phyloP scores from a whole-genome alignment of 352 stramenopile species.

The Phytophthora aleatoria region DNA sequence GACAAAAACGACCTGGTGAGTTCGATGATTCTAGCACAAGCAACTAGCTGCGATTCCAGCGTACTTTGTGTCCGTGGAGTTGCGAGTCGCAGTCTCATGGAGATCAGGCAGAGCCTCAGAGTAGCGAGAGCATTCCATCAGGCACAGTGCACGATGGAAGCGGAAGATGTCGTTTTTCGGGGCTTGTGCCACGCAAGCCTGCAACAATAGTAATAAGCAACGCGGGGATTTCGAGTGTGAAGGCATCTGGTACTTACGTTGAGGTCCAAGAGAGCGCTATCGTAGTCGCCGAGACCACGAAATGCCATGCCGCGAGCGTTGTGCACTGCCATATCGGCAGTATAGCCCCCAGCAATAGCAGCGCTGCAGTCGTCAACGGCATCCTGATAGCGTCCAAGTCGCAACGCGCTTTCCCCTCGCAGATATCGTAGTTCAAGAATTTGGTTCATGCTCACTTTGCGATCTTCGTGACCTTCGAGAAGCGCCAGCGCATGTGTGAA shows the following conservation, averaged over 20 bases:
- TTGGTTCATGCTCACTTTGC: constrained; percentile 17
- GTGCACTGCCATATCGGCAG: constrained; percentile 44
- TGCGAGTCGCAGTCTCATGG: constrained; percentile 42
- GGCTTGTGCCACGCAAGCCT: constrained; percentile 46
- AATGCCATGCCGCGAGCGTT: constrained; percentile 66
- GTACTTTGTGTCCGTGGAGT: constrained; percentile 40
- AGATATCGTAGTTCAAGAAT: constrained; percentile 43
- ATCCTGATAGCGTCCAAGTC: constrained; percentile 47
- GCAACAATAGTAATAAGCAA: constrained; percentile 1
- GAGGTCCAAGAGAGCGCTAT: constrained; percentile 58
- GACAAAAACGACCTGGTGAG: constrained; percentile 5
- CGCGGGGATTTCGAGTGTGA: neutral
- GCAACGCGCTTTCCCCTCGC: constrained; percentile 50
- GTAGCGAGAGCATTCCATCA: constrained; percentile 59
- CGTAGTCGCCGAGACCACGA: constrained; percentile 61
- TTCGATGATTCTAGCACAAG: neutral
- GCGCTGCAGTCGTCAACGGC: constrained; percentile 52
- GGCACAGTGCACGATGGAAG: constrained; percentile 67
- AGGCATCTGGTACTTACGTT: constrained; percentile 37
- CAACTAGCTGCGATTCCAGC: constrained; percentile 12
- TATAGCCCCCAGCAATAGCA: constrained; percentile 31
- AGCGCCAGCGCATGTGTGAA: constrained; percentile 46
- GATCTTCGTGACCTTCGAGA: constrained; percentile 28
- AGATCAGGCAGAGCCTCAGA: constrained; percentile 58
- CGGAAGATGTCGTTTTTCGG: constrained; percentile 65